phyloP scores from a whole-genome alignment of 495 filamentous ascomycete genomes.

The Staphylotrichum tortipilum region DNA sequence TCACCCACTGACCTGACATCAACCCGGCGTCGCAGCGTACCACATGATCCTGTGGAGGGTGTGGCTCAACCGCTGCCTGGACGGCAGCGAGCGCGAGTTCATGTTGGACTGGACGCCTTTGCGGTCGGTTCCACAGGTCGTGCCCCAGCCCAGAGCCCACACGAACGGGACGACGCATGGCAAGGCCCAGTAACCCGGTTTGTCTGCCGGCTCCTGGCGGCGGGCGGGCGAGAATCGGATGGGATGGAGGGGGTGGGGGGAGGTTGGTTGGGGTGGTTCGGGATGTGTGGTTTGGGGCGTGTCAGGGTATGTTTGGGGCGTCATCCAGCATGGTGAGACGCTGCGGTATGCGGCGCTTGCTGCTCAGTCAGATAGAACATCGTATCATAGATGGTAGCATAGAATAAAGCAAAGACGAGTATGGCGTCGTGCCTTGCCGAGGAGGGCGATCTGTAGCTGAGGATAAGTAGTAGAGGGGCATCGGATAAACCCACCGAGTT shows the following conservation, averaged over 20 bases:
- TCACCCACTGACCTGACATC: slow-evolving; percentile 27
- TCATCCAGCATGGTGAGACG: too few relatives aligned
- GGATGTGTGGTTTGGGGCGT: background rate
- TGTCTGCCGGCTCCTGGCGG: background rate
- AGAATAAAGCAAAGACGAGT: too few relatives aligned
- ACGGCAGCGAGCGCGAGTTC: slow-evolving; percentile 67
- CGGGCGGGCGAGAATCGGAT: background rate
- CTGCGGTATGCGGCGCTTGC: too few relatives aligned
- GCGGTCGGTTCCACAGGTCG: slow-evolving; percentile 56
- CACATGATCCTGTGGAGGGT: slow-evolving; percentile 81
- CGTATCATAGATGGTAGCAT: too few relatives aligned
- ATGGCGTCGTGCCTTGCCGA: too few relatives aligned
- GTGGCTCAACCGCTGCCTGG: slow-evolving; percentile 75
- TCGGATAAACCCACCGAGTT: too few relatives aligned
- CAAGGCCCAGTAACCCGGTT: slow-evolving; percentile 26
- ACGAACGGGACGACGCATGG: slow-evolving; percentile 12
- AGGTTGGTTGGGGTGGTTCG: background rate
- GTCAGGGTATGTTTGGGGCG: too few relatives aligned
- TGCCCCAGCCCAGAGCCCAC: slow-evolving; percentile 14
- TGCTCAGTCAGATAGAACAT: too few relatives aligned
- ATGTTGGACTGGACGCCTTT: slow-evolving; percentile 62
- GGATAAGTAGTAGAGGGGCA: too few relatives aligned
- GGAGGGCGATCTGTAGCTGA: too few relatives aligned
- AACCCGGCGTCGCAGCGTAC: slow-evolving; percentile 54
- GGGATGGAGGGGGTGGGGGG: background rate